Evolutionary conservation across 2,329 filamentous ascomycete species (phyloP).

Genomic region (Waltergamsia citrina): DNA sequence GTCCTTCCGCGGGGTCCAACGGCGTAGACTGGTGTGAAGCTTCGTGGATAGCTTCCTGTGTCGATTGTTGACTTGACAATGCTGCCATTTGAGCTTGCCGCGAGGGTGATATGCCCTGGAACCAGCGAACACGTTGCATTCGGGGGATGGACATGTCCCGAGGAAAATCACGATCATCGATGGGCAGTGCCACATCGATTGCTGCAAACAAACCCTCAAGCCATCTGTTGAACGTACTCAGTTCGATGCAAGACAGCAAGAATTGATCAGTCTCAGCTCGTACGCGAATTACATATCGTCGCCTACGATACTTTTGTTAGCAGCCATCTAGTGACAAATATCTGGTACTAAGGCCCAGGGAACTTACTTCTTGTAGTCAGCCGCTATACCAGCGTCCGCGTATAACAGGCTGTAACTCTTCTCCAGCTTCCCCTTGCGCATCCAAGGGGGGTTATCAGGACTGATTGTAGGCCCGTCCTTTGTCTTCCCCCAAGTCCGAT

Average conservation of each 20-base stretch:
- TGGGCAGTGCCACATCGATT: constrained; percentile 59
- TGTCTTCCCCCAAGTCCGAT: constrained; percentile 38
- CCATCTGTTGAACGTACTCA: constrained; percentile 60
- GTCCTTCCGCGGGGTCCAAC: neutral
- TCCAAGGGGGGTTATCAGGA: constrained; percentile 40
- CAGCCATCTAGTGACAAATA: neutral
- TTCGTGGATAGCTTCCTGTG: neutral
- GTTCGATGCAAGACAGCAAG: constrained; percentile 54
- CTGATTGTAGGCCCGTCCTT: constrained; percentile 36
- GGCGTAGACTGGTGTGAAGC: neutral
- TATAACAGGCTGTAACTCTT: constrained; percentile 65
- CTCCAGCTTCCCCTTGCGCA: constrained; percentile 46
- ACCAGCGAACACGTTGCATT: constrained; percentile 42
- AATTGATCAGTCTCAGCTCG: constrained; percentile 68
- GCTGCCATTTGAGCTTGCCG: constrained; percentile 9
- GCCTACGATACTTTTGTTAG: constrained; percentile 21
- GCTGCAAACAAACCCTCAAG: constrained; percentile 61
- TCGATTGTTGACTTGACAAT: constrained; percentile 4
- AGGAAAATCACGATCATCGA: constrained; percentile 61
- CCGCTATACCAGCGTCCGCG: constrained; percentile 65
- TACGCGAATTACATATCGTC: constrained; percentile 60
- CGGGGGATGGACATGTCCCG: constrained; percentile 52
- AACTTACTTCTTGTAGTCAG: constrained; percentile 60
- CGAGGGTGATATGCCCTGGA: constrained; percentile 27
- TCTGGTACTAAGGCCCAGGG: neutral